Evolutionary conservation across 495 filamentous ascomycete genomes (phyloP), one percentile per base, ranked within the genome.

Genomic region (Neohortaea acidophila): DNA sequence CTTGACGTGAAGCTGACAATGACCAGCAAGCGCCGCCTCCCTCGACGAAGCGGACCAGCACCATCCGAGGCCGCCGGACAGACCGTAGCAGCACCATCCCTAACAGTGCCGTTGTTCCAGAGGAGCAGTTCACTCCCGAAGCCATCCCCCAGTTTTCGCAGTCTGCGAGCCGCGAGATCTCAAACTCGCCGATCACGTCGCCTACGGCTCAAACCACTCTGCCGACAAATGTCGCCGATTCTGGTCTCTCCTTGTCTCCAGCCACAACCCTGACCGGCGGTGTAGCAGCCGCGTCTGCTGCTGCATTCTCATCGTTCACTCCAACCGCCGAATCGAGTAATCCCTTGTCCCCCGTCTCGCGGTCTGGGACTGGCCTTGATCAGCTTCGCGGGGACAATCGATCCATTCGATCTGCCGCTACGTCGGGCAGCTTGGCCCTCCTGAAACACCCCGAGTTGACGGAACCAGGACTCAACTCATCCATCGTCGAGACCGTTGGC

Each of bases 401-500:
- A 26, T 96, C 89, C 12, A 77, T 94, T 39, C 76, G 84, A 31
- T 99, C 91, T 12, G 79, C 79, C 22, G 77, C 73, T 27, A 80
- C 74, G 38, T 61, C 68, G 18, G 49, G 61, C 13, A 68, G 65
- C 23, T 43, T 45, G 35, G 51, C 72, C 21, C 54, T 66, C 8
- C 59, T 75, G 9, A 73, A 72, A 44, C 91, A 99, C 54, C 79
- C 84, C 0, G 84, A 96, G 11, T 69, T 94, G 56, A 70, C 77
- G 38, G 70, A 75, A 28, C 69, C 77, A 9, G 91, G 91, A 6
- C 59, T 99, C 26, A 92, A 86, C 51, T 77, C 84, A 4, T 96
- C 91, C 7, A 65, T 96, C 33, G 77, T 96, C 39, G 91, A 99
- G 55, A 91, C 82, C 0, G 75, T 94, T 39, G 89, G 70, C 48